A percentile compares a stretch with the other conserved stretches of the same genome.
phyloP scores from a whole-genome alignment of 2,329 filamentous ascomycete genomes.

The Penicillium sp. region DNA sequence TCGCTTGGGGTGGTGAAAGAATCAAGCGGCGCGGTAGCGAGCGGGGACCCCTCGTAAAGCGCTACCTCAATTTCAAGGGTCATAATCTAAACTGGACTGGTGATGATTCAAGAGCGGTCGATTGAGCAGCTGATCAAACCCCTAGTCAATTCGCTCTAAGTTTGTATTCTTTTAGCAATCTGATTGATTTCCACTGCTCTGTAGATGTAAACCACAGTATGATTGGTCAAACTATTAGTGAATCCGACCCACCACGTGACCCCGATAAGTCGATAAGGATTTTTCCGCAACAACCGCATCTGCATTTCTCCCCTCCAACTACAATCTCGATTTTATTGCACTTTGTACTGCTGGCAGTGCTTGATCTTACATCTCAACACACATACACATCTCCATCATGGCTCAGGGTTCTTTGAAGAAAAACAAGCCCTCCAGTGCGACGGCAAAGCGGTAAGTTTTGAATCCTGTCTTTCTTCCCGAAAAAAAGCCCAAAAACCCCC shows the following conservation, averaged over 20 bases:
- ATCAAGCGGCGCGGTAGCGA: neutral
- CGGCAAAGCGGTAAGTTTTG: constrained; percentile 40
- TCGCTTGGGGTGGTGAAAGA: neutral
- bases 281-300: constrained; percentile 6
- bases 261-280: constrained; percentile 16
- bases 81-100: neutral
- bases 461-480: neutral
- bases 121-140: neutral
- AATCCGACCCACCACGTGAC: constrained; percentile 4
- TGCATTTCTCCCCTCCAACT: neutral
- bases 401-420: constrained; percentile 54
- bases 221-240: neutral
- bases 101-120: neutral
- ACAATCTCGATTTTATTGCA: neutral
- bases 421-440: constrained; percentile 31
- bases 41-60: neutral
- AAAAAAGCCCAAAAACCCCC: neutral
- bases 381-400: constrained; percentile 33
- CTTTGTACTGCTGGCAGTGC: constrained; percentile 23
- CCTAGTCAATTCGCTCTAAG: too few species aligned
- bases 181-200: neutral
- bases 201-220: neutral
- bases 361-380: neutral
- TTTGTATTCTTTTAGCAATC: neutral
- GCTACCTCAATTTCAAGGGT: neutral